Evolutionary conservation across 768 basidiomycete species (phyloP), one percentile per base, ranked within the genome.

Genomic region (Suillus plorans): DNA sequence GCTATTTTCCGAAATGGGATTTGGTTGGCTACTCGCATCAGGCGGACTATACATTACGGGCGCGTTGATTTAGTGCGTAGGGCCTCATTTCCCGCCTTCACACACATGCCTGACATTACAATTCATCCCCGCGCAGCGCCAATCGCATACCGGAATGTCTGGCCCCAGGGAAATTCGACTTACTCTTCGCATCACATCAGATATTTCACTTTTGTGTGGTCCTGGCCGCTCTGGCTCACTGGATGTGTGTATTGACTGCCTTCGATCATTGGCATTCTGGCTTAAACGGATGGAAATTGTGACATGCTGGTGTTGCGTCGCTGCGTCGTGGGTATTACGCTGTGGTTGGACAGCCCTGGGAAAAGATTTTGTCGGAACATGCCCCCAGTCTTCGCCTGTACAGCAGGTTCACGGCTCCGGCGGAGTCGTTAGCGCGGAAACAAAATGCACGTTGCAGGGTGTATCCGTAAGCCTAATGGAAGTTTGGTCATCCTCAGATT

Each of bases 161-260:
- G 66, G 78, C 81, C 8, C 92, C 92, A 6, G 93, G 94, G 44
- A 84, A 77, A 67, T 95, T 95, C 77, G 94, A 95, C 78, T 83
- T 84, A 70, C 84, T 92, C 70, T 83, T 88, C 63, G 84, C 91
- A 0, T 94, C 91, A 22, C 95, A 97, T 79, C 92, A 96, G 76
- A 90, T 97, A 69, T 96, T 97, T 76, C 95, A 96, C 73, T 74
- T 88, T 66, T 87, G 85, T 70, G 94, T 96, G 44, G 80, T 94
- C 62, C 76, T 88, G 31, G 92, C 90, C 12, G 90, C 89, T 42
- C 75, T 89, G 68, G 79, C 85, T 12, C 90, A 92, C 69, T 92
- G 89, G 77, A 74, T 77, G 42, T 80, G 78, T 68, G 80, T 91
- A 64, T 69, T 87, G 65, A 82, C 81, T 28, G 82, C 82, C 50